A percentile compares a stretch with the other conserved stretches of the same genome.
Evolutionary conservation across 164 flowering plant genomes (phyloP).

Genomic region (Macadamia integrifolia): DNA sequence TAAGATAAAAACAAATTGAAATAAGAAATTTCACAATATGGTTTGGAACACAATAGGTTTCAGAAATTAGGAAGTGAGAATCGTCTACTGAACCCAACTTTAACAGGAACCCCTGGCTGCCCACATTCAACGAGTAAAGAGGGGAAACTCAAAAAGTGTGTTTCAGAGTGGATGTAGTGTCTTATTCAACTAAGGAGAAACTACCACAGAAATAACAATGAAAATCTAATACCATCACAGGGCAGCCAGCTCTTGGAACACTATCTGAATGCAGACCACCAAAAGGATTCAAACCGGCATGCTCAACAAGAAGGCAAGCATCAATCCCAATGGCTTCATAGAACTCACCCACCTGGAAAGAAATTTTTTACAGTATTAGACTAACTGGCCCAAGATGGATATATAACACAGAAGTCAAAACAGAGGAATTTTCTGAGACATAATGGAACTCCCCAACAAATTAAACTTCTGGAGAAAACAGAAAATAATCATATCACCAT

Average conservation of each 20-base stretch:
- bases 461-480: not conserved
- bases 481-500: not conserved
- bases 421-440: not conserved
- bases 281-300: constrained; percentile 97
- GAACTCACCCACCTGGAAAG: constrained; percentile 86
- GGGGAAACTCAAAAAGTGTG: not conserved
- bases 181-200: not conserved
- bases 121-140: not conserved
- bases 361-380: not conserved
- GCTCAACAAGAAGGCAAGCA: constrained; percentile 95
- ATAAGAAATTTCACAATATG: too few relatives aligned
- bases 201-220: not conserved
- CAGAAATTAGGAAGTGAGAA: too few relatives aligned
- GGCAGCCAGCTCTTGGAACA: constrained; percentile 97
- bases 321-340: constrained; percentile 97
- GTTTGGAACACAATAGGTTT: too few relatives aligned
- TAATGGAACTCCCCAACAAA: not conserved
- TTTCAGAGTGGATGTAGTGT: not conserved
- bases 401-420: constrained; percentile 4
- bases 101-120: not conserved
- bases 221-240: constrained; percentile 61
- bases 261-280: constrained; percentile 88
- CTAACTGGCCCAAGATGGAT: too few relatives aligned
- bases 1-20: too few relatives aligned
- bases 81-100: too few relatives aligned